A percentile compares a stretch with the other conserved stretches of the same genome.
Evolutionary conservation across 176 grass and related monocot genomes (phyloP).

Genomic region (Zoysia pacifica): DNA sequence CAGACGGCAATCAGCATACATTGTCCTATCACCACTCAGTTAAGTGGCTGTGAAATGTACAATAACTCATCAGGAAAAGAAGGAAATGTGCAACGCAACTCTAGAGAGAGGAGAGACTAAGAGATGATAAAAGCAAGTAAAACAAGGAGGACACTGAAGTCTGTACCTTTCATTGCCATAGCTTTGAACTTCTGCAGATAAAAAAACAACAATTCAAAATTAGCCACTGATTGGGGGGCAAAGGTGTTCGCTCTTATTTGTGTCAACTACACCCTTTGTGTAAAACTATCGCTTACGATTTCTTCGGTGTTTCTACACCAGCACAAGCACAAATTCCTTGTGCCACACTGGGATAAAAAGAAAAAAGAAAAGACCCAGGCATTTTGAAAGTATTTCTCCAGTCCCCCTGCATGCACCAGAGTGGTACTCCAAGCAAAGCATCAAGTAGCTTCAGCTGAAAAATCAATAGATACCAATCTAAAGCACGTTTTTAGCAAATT

Average conservation of each 20-base stretch:
- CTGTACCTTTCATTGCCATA: slow-evolving; percentile 52
- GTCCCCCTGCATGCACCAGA: background rate
- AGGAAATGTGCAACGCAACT: background rate
- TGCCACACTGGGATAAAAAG: background rate
- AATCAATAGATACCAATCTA: background rate
- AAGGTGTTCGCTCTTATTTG: background rate
- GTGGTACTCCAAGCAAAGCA: background rate
- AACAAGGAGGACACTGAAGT: background rate
- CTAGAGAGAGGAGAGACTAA: background rate
- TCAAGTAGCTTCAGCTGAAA: background rate
- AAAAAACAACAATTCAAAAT: slow-evolving; percentile 1
- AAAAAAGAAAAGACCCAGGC: background rate
- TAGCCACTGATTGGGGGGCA: background rate
- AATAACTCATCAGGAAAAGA: slow-evolving; percentile 4
- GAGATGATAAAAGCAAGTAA: slow-evolving; percentile 12
- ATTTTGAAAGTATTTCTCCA: background rate
- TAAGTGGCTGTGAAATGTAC: background rate
- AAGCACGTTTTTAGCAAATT: no score
- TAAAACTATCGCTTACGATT: background rate
- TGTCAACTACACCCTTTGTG: background rate
- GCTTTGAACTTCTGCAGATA: slow-evolving; percentile 52
- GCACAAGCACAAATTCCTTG: background rate
- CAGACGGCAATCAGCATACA: background rate
- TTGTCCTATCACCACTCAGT: background rate
- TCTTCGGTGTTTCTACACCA: background rate